Base-by-base conservation (phyloP, 192 early-diverging fungal genomes). In the Phlyctochytrium arcticum region DNA sequence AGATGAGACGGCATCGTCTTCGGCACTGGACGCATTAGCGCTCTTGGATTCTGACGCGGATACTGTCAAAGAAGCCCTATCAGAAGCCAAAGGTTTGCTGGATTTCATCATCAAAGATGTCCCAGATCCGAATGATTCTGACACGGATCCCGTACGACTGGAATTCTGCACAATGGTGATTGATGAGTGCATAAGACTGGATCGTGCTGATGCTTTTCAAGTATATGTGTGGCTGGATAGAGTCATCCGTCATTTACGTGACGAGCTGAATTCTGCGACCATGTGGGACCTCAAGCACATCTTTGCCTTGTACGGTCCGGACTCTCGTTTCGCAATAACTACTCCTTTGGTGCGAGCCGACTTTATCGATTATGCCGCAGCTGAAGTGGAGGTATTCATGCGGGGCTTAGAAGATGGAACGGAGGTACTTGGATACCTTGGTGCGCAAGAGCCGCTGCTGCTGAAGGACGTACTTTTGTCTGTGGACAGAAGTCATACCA, bases 141-240 rank as follows among this genome's bases (percentile, higher is more conserved):
- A 37, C 9, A 7, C 32, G 54, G 6, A 12, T 59, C 48, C 24
- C 23, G 10, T 39, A 17, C 15, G 23, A 6, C 6, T 33, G 2
- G 5, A 21, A 3, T 36, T 75, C 48, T 75, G 65, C n/a, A 78
- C 74, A 1, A 65, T 46, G 26, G 67, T 78, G 9, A 46, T 87
- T 15, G 59, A 76, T 30, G 81, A 85, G 60, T 85, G 83, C 55
- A 39, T 85, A 32, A 69, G 66, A 12, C 63, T 66, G 36, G 83
- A 87, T 39, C 73, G 84, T 31, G 60, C 70, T 7, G 80, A 85
- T 34, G 64, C 75, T 4, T 48, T 86, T 44, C 65, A 64, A 17
- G 68, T 69, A 10, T 76, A 78, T 62, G 53, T 83, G 39, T 69
- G 72, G 50, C 54, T 85, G 5, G 75, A 75, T 48, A 62, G 72